Evolutionary conservation across 345 rosid genomes (phyloP).

Genomic region (Anastatica hierochuntica): DNA sequence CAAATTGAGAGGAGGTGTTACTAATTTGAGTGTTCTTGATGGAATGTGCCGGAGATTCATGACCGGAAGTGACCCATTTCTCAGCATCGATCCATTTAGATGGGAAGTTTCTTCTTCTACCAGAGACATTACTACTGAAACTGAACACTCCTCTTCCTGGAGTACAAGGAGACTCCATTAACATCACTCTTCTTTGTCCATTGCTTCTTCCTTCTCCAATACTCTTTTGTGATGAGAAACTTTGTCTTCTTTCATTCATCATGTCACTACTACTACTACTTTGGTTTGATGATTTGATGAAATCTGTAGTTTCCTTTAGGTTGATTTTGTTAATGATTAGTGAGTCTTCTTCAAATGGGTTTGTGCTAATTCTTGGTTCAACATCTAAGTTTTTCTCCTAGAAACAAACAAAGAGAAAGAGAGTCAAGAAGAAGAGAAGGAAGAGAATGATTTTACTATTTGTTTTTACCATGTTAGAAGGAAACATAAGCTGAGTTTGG

Average conservation of each 20-base stretch:
- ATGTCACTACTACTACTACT: slow-evolving; percentile 19
- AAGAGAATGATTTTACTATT: background rate
- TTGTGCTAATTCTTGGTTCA: slow-evolving; percentile 17
- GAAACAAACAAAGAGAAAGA: background rate
- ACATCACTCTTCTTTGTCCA: slow-evolving; percentile 35
- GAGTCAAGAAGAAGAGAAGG: background rate
- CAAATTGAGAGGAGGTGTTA: slow-evolving; percentile 37
- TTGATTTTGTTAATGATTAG: slow-evolving; percentile 40
- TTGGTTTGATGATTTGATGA: slow-evolving; percentile 32
- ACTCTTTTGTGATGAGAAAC: slow-evolving; percentile 40
- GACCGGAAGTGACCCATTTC: slow-evolving; percentile 75
- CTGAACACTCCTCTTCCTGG: slow-evolving; percentile 80
- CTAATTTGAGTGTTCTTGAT: slow-evolving; percentile 39
- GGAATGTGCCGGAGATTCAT: slow-evolving; percentile 59
- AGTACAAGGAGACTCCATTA: slow-evolving; percentile 55
- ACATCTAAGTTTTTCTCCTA: slow-evolving; percentile 14
- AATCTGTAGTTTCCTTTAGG: slow-evolving; percentile 62
- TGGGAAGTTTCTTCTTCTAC: slow-evolving; percentile 60
- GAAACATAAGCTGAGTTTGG: slow-evolving; percentile 15
- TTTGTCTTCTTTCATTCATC: slow-evolving; percentile 27
- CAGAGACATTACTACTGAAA: slow-evolving; percentile 38
- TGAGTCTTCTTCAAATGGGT: slow-evolving; percentile 66
- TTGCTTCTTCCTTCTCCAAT: slow-evolving; percentile 42
- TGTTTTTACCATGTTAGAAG: slow-evolving; percentile 17
- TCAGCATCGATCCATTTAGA: slow-evolving; percentile 96